Evolutionary conservation across 2,329 filamentous ascomycete genomes (phyloP).

Genomic region (Chaetomium sp.): DNA sequence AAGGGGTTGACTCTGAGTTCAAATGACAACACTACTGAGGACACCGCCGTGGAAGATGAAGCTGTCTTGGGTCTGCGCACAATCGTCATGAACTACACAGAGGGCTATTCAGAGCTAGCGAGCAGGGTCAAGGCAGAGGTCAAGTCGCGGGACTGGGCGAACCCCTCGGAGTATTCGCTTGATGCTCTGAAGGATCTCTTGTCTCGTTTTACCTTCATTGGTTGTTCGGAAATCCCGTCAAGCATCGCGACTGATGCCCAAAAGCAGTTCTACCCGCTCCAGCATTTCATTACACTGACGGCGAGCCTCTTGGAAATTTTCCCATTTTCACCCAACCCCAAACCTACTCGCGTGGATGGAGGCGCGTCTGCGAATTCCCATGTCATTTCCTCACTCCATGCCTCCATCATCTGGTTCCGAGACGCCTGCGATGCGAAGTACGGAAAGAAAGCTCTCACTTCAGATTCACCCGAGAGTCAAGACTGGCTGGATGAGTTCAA

Average conservation of each 20-base stretch:
- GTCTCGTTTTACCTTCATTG: slow-evolving; percentile 51
- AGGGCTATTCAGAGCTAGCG: slow-evolving; percentile 43
- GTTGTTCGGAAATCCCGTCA: slow-evolving; percentile 50
- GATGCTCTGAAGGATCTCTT: slow-evolving; percentile 43
- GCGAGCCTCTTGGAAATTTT: slow-evolving; percentile 39
- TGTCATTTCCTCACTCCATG: slow-evolving; percentile 43
- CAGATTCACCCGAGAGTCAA: slow-evolving; percentile 20
- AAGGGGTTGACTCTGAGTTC: slow-evolving; percentile 36
- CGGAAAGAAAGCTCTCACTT: slow-evolving; percentile 21
- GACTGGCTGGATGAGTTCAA: slow-evolving; percentile 33
- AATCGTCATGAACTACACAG: slow-evolving; percentile 42
- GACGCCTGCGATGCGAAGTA: slow-evolving; percentile 44
- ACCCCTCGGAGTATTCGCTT: slow-evolving; percentile 31
- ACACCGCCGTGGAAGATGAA: slow-evolving; percentile 42
- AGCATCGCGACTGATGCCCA: slow-evolving; percentile 29
- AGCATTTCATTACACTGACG: slow-evolving; percentile 46
- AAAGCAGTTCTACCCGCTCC: slow-evolving; percentile 29
- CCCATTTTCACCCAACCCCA: slow-evolving; percentile 23
- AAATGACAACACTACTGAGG: slow-evolving; percentile 30
- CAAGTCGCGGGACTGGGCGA: slow-evolving; percentile 35
- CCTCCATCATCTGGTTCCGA: slow-evolving; percentile 38
- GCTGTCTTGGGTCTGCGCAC: slow-evolving; percentile 47
- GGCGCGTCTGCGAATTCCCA: slow-evolving; percentile 42
- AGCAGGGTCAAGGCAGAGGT: slow-evolving; percentile 33
- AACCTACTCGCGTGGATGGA: slow-evolving; percentile 29